These are phyloP conservation scores for Penicillium parvum DNA, from an alignment of 495 filamentous ascomycete genomes.

Conservation along the genomic window DNA sequence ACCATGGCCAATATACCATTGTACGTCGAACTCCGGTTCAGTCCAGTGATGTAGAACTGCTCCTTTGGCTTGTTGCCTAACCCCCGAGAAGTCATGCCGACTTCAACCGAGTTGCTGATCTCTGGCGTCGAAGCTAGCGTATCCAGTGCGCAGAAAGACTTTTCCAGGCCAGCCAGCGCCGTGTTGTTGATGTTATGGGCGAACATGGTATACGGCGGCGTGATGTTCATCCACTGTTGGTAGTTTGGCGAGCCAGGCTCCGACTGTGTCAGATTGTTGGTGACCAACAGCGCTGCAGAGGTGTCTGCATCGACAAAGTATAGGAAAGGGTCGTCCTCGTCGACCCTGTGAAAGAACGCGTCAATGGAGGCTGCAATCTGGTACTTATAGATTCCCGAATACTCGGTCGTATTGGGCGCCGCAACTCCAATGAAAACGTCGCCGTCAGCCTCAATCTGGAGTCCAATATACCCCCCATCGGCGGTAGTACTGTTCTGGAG, in stretches of 20 bases:
- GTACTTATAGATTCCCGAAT: constrained; percentile 63
- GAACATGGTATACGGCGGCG: constrained; percentile 71
- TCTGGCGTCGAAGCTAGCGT: constrained; percentile 57
- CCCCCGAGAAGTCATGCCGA: constrained; percentile 63
- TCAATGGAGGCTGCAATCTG: constrained; percentile 81
- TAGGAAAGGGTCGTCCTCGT: constrained; percentile 47
- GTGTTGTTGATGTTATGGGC: constrained; percentile 61
- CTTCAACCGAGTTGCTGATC: constrained; percentile 49
- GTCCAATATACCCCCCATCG: constrained; percentile 52
- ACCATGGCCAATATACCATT: constrained; percentile 62
- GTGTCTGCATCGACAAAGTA: constrained; percentile 77
- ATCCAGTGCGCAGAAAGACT: constrained; percentile 70
- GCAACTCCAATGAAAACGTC: constrained; percentile 72
- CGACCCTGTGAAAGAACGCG: constrained; percentile 60
- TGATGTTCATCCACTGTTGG: constrained; percentile 51
- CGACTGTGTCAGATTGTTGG: constrained; percentile 59
- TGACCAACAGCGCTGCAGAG: constrained; percentile 69
- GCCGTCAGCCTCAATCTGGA: constrained; percentile 36
- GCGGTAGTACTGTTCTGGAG: constrained; percentile 42
- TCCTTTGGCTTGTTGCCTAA: constrained; percentile 63
- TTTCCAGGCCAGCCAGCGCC: constrained; percentile 60
- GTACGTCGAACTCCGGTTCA: constrained; percentile 69
- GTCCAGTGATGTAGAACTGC: constrained; percentile 75
- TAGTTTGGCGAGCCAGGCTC: constrained; percentile 35
- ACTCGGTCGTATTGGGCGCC: constrained; percentile 58